Evolutionary conservation across 306 rosid species (phyloP), one percentile per base, ranked within the genome.

Genomic region (Vigna hirtella): DNA sequence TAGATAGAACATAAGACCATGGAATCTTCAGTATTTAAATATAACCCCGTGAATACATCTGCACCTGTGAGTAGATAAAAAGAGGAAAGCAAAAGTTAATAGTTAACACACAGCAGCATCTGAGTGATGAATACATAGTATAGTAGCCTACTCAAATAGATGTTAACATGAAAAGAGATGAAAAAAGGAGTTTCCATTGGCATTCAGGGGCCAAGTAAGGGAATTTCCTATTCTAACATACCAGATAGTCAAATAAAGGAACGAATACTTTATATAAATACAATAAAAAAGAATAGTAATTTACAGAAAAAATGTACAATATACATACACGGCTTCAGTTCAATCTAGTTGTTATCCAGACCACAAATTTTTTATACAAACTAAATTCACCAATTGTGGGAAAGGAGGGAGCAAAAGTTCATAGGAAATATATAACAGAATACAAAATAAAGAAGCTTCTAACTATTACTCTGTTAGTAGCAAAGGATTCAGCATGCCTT

Each of bases 1-100:
- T 79, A 17, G 69, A 77, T 70, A 52, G 67, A 73, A 47, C 51
- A 52, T 48, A 59, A 18, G 77, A 47, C 74, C 80, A 17, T 72
- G 66, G 45, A 76, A 56, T 74, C 85, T 55, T 74, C 83, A 55
- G 81, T 53, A 75, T 71, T 72, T 55, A 79, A 36, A 48, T 73
- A 61, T 47, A 84, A 42, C 51, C 84, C 56, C 52, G 64, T 22
- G n/a, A 80, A 52, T 72, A 50, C 26, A 76, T 79, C 92, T 89
- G 91, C 81, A 72, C 6, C 40, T 75, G 55, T 75, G 55, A 77
- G 70, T 58, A 62, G 50, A 68, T 13, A 66, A 17, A 24, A 66
- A 18, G 57, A 30, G 3, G 30, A 53, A 28, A 66, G 22, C 17
- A 48, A 13, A 43, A 50, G 67, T 67, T 32, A 70, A 48, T 47